Evolutionary conservation across 2,329 filamentous ascomycete genomes (phyloP), one percentile per base, ranked within the genome.

Genomic region (Teratosphaeria gauchensis): DNA sequence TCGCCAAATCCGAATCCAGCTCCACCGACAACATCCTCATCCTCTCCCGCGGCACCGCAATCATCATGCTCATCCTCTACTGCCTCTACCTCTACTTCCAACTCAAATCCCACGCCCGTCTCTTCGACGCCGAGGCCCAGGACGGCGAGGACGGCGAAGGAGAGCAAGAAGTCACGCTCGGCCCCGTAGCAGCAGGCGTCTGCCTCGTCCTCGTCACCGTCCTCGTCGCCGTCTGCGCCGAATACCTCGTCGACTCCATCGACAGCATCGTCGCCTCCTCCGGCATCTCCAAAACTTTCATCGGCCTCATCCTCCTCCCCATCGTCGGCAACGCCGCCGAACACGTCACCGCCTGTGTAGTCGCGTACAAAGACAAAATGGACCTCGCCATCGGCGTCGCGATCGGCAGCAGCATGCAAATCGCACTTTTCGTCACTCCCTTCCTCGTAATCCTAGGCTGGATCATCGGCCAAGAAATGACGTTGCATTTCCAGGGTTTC

Each of bases 401-500:
- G 19, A 78, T 82, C 55, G 80, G 80, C 59, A 78, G 74, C 67
- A 78, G 74, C 56, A 75, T 82, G 72, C 80, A 82, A 62, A 83
- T 83, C 58, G 80, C 81, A 3, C 75, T 83, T 28, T 80, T 83
- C 63, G 81, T 82, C 52, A 83, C 80, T 2, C 81, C 81, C 5
- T 80, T 81, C 71, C 71, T 83, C 56, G 80, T 83, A 58, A 77
- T 83, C 51, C 74, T 82, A 9, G 81, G 81, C 55, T 82, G 80
- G 80, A 76, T 78, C 65, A 78, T 83, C 59, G 75, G 73, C 24
- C 68, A 78, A 63, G 73, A 76, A 53, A 82, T 82, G 80, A 78
- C 87, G 31, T 80, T 95, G 35, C 91, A 92, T 76, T 95, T 95
- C 73, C 90, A 90, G 61, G 81, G 90, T 54, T 95, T 95, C 73